These are phyloP conservation scores for Waltergamsia citrina DNA, from an alignment of 2,329 filamentous ascomycete genomes.

Conservation along the genomic window DNA sequence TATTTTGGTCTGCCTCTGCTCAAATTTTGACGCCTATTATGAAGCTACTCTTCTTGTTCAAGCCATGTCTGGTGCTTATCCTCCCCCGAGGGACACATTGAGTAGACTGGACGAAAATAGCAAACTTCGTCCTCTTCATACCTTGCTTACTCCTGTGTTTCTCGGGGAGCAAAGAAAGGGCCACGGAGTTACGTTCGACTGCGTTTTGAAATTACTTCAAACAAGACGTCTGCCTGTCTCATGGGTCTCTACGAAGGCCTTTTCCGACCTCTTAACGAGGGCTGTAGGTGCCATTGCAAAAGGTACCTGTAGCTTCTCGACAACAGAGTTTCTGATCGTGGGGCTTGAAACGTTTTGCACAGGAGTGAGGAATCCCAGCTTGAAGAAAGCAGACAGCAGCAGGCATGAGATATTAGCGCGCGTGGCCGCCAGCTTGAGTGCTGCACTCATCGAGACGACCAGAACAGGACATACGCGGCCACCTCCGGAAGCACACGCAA, in stretches of 20 bases:
- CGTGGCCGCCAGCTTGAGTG: conserved; percentile 17
- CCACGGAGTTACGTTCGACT: background rate
- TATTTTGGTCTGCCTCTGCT: conserved; percentile 18
- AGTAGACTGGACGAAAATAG: background rate
- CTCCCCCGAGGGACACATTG: background rate
- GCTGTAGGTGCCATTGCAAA: background rate
- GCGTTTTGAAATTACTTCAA: conserved; percentile 1
- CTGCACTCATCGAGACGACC: conserved; percentile 11
- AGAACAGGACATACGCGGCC: background rate
- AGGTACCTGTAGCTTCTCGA: background rate
- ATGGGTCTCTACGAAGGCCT: conserved; percentile 2
- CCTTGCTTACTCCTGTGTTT: background rate
- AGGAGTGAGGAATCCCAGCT: background rate
- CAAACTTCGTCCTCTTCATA: background rate
- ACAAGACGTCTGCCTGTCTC: conserved; percentile 1
- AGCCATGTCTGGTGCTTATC: background rate
- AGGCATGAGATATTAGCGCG: conserved; percentile 17
- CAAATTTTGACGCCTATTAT: conserved; percentile 12
- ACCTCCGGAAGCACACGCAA: background rate
- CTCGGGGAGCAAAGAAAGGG: background rate
- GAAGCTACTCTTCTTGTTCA: conserved; percentile 17
- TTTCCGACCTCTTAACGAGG: background rate
- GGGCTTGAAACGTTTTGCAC: conserved; percentile 1
- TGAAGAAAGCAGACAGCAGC: background rate
- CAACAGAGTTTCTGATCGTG: conserved; percentile 1